Evolutionary conservation across 139 green algal species (phyloP).

Genomic region (Chlorella sp.): DNA sequence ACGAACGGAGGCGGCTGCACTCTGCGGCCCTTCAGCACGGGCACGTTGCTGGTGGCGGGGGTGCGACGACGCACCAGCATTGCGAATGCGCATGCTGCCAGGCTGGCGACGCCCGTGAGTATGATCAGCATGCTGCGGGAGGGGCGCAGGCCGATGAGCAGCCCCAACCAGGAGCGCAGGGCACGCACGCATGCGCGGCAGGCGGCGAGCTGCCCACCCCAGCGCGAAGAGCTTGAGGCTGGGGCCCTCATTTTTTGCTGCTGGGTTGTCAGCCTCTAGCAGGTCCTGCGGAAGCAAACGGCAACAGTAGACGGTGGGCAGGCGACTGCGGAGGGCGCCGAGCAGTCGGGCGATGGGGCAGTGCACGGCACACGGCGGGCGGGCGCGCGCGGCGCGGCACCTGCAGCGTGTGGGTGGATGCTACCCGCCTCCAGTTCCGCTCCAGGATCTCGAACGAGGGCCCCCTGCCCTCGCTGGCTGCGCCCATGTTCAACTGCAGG

Average conservation of each 20-base stretch:
- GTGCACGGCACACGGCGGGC: too few species aligned
- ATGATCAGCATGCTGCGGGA: too few species aligned
- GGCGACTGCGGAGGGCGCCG: too few species aligned
- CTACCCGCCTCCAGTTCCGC: slow-evolving; percentile 40
- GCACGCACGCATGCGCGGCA: neutral
- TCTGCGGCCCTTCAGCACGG: too few species aligned
- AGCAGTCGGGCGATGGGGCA: too few species aligned
- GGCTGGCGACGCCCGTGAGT: neutral
- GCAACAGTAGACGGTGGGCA: neutral
- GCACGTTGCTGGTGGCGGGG: too few species aligned
- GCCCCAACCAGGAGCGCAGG: neutral
- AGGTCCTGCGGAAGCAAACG: slow-evolving; percentile 9
- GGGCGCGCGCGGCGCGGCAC: too few species aligned
- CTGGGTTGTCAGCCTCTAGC: slow-evolving; percentile 5
- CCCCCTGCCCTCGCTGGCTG: neutral
- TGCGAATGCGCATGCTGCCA: neutral
- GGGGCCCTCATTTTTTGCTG: neutral
- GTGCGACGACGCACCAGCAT: slow-evolving; percentile 20
- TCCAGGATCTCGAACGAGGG: slow-evolving; percentile 12
- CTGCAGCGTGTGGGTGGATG: slow-evolving; percentile 45
- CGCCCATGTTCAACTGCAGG: too few species aligned
- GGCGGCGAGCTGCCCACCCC: slow-evolving; percentile 1
- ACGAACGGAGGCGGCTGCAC: too few species aligned
- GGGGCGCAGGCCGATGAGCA: neutral
- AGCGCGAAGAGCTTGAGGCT: slow-evolving; percentile 8